Percentiles rank a stretch among this genome's conserved stretches.
These are phyloP conservation scores for Ambrosia hybrid DNA, from an alignment of 140 eudicot genomes.

Conservation along the genomic window DNA sequence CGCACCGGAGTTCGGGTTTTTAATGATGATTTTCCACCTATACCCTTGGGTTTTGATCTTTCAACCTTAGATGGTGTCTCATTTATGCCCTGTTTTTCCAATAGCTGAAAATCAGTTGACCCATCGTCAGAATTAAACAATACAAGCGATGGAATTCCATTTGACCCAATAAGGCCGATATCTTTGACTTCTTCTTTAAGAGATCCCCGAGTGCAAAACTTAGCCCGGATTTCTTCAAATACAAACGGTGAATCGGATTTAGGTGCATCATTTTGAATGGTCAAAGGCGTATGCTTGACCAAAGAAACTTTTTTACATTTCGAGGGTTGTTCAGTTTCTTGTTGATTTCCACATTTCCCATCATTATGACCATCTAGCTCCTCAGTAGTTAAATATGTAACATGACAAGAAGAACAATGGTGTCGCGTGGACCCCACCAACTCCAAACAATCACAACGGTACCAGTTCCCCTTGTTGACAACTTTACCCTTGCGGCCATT, in stretches of 20 bases:
- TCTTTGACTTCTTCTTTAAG: slow-evolving; percentile 69
- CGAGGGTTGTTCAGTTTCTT: slow-evolving; percentile 26
- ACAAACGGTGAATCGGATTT: slow-evolving; percentile 56
- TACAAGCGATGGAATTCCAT: slow-evolving; percentile 62
- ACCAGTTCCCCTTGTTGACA: slow-evolving; percentile 36
- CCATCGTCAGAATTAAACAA: slow-evolving; percentile 23
- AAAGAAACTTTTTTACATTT: slow-evolving; percentile 27
- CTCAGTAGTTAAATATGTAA: slow-evolving; percentile 43
- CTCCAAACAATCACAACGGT: slow-evolving; percentile 77
- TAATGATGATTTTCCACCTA: slow-evolving; percentile 36
- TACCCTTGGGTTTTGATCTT: slow-evolving; percentile 38
- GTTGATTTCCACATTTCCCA: slow-evolving; percentile 45
- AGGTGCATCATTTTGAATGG: slow-evolving; percentile 11
- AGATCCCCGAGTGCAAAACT: slow-evolving; percentile 61
- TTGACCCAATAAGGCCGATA: slow-evolving; percentile 72
- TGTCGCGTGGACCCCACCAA: slow-evolving; percentile 47
- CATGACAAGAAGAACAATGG: slow-evolving; percentile 73
- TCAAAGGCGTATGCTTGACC: slow-evolving; percentile 31
- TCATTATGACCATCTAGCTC: slow-evolving; percentile 54
- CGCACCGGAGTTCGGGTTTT: slow-evolving; percentile 40
- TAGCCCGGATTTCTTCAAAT: slow-evolving; percentile 71
- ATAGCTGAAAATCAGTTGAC: slow-evolving; percentile 29
- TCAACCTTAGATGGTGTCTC: slow-evolving; percentile 45
- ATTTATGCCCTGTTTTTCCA: slow-evolving; percentile 29
- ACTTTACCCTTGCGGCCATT: slow-evolving; percentile 34